Base-by-base conservation (phyloP, 768 basidiomycete genomes). In the Psilocybe sp. region DNA sequence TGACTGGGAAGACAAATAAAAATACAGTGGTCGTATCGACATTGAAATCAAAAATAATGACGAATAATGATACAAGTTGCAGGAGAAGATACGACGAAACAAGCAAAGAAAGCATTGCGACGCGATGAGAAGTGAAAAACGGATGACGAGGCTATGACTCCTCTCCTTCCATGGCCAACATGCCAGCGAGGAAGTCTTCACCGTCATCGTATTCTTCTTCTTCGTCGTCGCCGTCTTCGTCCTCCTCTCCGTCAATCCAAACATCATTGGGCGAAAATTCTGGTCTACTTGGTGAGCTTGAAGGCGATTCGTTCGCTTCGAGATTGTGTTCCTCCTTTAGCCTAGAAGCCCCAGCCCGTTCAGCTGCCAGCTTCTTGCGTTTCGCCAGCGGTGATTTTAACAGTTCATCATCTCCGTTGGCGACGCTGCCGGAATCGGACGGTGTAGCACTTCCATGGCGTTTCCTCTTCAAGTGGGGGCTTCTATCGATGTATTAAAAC, bases 131-230 rank as follows among this genome's bases (percentile, higher is more conserved):
- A 18, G 37, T 35, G 44, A 53, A 40, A 47, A 12, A 14, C 47
- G 13, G 37, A 41, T 14, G 28, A 51, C 7, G 31, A 37, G 40
- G 57, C 67, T 83, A 90, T 80, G 87, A 84, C 81, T 77, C 81
- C 52, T 89, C 87, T 62, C 85, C 85, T 61, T 82, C 86, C 56
- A 91, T 71, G 60, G 87, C 89, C 23, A 28, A 28, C 23, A 28
- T 28, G 35, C 84, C 76, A n/a, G 87, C 82, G n/a, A 90, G 70
- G 62, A 89, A 89, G 62, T 90, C 88, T 37, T 89, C 87, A 4
- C 87, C 87, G 1, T 79, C 77, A 1, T 81, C 81, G 0, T 76
- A 77, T 11, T 72, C 77, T 0, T 72, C 78, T 2, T 77, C 77
- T 0, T 75, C 78, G 4, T 79, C 80, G 0, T 75, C 79, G 0